A percentile compares a stretch with the other conserved stretches of the same genome.
These are phyloP conservation scores for Rhizopogon rudus DNA, from an alignment of 768 basidiomycete species.

Conservation along the genomic window DNA sequence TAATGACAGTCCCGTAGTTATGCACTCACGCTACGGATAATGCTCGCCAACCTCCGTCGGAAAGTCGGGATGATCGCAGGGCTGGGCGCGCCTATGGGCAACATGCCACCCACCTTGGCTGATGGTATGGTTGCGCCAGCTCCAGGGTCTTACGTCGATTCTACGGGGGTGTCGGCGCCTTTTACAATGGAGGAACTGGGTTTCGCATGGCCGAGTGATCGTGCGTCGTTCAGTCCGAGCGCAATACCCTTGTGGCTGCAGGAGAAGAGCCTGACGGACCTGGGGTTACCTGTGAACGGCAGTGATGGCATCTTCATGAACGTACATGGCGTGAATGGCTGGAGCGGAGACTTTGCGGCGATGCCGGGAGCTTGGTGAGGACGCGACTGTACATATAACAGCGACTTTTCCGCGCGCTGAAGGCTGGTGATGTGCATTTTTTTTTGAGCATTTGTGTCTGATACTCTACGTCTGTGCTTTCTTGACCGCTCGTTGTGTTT, in stretches of 20 bases:
- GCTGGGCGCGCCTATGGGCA: constrained; percentile 41
- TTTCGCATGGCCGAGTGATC: constrained; percentile 62
- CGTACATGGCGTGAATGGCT: constrained; percentile 64
- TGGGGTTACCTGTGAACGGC: constrained; percentile 88
- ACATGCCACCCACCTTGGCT: constrained; percentile 46
- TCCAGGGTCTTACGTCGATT: constrained; percentile 43
- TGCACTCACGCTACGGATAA: constrained; percentile 85
- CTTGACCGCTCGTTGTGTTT: background rate
- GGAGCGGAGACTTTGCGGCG: constrained; percentile 69
- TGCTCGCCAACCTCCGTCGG: constrained; percentile 88
- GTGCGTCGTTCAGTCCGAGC: constrained; percentile 68
- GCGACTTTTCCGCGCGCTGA: background rate
- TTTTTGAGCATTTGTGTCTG: background rate
- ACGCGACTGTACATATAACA: constrained; percentile 3
- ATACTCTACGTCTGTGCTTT: background rate
- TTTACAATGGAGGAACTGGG: constrained; percentile 87
- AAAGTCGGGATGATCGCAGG: constrained; percentile 69
- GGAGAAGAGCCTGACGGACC: constrained; percentile 88
- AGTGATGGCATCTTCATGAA: constrained; percentile 88
- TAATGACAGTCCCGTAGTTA: constrained; percentile 44
- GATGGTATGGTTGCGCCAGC: constrained; percentile 44
- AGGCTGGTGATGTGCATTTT: background rate
- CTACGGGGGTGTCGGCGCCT: constrained; percentile 50
- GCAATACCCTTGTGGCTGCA: constrained; percentile 90
- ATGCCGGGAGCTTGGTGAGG: constrained; percentile 84